Percentiles rank a stretch among this genome's conserved stretches.
Evolutionary conservation across 2,329 filamentous ascomycete species (phyloP).

Genomic region (Dothistroma septosporum): DNA sequence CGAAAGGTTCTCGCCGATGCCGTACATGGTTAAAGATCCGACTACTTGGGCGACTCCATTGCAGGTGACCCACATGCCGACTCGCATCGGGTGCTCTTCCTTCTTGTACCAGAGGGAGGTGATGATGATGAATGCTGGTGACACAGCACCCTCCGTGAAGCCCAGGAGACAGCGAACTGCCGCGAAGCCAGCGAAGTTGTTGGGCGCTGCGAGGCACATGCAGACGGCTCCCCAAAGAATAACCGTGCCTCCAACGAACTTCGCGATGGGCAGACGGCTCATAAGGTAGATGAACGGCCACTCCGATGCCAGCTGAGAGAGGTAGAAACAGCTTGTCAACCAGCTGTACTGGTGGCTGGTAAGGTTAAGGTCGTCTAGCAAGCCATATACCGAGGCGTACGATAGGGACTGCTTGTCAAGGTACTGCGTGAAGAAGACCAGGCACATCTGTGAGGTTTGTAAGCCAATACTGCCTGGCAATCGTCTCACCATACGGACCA

Average conservation of each 20-base stretch:
- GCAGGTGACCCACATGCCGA: conserved; percentile 43
- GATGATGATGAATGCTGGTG: conserved; percentile 46
- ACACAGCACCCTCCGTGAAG: conserved; percentile 45
- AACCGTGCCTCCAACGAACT: conserved; percentile 47
- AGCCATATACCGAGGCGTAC: conserved; percentile 48
- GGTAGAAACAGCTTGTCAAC: conserved; percentile 46
- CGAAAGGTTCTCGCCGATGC: conserved; percentile 43
- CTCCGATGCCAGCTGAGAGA: conserved; percentile 42
- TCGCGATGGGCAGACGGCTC: conserved; percentile 47
- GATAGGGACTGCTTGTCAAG: conserved; percentile 50
- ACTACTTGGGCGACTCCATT: conserved; percentile 47
- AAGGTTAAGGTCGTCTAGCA: conserved; percentile 46
- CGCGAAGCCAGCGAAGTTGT: conserved; percentile 35
- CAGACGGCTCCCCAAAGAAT: conserved; percentile 44
- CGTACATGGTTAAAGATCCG: conserved; percentile 49
- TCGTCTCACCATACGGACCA: conserved; percentile 6
- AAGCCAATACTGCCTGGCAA: not conserved
- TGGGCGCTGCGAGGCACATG: conserved; percentile 44
- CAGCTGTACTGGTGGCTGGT: conserved; percentile 48
- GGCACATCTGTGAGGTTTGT: conserved; percentile 20
- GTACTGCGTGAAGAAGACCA: conserved; percentile 34
- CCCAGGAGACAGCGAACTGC: conserved; percentile 37
- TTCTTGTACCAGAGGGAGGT: conserved; percentile 35
- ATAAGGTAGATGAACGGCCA: conserved; percentile 52
- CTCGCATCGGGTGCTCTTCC: conserved; percentile 27